Conservation (phyloP, 176 grass and related monocot genomes). For the Cenchrus fungigraminus region DNA sequence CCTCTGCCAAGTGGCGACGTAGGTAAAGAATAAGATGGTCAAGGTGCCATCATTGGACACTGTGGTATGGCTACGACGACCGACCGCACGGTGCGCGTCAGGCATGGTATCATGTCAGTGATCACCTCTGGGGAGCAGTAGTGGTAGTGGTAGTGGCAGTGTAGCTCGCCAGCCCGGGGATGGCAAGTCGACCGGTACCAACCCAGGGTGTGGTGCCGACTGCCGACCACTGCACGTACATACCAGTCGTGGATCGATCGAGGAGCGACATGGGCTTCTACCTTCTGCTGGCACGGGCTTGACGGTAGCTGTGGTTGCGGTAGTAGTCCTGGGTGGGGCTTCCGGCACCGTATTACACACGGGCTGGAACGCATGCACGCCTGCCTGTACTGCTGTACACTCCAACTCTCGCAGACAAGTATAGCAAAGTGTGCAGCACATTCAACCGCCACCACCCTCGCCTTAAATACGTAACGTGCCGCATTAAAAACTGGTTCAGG, state of each 20-base stretch:
- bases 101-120: not conserved
- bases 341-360: too few relatives aligned
- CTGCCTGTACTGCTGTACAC: not conserved
- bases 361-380: not conserved
- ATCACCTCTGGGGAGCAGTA: not conserved
- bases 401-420: too few relatives aligned
- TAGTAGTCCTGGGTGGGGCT: not conserved
- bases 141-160: not conserved
- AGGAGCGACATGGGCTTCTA: too few relatives aligned
- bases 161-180: too few relatives aligned
- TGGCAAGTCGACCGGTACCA: not conserved
- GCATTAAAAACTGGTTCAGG: not conserved
- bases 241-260: not conserved
- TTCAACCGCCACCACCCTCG: not conserved
- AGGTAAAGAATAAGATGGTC: not conserved
- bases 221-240: not conserved
- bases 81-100: not conserved
- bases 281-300: too few relatives aligned
- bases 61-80: not conserved
- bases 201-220: not conserved
- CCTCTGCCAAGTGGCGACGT: not conserved
- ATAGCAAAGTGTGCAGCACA: not conserved
- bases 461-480: not conserved
- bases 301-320: too few relatives aligned
- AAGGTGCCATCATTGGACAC: not conserved